These are phyloP conservation scores for Alternaria ventricosa DNA, from an alignment of 2,329 filamentous ascomycete species.

Conservation along the genomic window DNA sequence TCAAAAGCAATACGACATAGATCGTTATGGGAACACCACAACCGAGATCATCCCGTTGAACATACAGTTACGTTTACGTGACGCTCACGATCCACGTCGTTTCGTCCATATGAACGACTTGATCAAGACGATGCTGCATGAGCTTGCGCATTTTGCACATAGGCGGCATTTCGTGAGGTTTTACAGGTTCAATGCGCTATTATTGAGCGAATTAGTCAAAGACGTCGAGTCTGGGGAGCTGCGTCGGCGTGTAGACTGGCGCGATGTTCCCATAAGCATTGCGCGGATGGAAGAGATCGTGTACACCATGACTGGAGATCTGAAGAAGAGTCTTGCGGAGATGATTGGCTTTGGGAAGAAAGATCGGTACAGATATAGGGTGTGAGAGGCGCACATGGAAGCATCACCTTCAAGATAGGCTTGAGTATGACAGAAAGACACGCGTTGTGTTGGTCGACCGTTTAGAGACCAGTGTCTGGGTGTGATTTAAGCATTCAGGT, in stretches of 20 bases:
- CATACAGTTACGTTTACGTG: background rate
- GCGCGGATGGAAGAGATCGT: background rate
- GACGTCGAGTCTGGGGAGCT: background rate
- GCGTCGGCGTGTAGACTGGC: background rate
- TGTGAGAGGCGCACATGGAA: background rate
- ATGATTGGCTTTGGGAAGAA: background rate
- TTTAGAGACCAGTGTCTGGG: background rate
- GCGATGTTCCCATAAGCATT: background rate
- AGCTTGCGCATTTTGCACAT: slow-evolving; percentile 8
- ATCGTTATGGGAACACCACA: background rate
- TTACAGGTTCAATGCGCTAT: background rate
- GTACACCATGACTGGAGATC: background rate
- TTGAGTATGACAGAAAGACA: background rate
- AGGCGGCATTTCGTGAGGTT: background rate
- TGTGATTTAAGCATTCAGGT: background rate
- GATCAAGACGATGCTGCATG: slow-evolving; percentile 4
- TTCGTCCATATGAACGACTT: background rate
- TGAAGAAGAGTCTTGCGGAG: background rate
- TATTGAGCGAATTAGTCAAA: background rate
- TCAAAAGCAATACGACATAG: background rate
- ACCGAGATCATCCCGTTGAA: background rate
- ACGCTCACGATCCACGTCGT: background rate
- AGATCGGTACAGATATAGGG: background rate
- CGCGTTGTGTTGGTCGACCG: background rate
- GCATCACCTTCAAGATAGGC: background rate